phyloP scores from a whole-genome alignment of 2,329 filamentous ascomycete species.

The Xenoacremonium recifei region DNA sequence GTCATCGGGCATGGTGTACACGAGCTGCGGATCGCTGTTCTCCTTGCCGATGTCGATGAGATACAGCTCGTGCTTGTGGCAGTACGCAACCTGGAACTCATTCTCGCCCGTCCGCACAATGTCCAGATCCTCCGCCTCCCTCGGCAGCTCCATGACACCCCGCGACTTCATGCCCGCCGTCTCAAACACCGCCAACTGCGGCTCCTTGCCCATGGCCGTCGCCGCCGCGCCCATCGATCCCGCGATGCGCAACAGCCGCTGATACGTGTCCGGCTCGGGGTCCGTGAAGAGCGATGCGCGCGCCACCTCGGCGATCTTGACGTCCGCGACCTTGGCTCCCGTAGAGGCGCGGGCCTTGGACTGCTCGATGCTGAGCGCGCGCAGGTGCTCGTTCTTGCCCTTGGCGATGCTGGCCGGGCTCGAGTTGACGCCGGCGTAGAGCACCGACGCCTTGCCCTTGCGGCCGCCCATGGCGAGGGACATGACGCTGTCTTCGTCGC shows the following conservation, averaged over 20 bases:
- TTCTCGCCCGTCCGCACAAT: slow-evolving; percentile 59
- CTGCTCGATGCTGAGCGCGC: slow-evolving; percentile 64
- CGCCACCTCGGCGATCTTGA: slow-evolving; percentile 50
- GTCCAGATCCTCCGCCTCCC: slow-evolving; percentile 69
- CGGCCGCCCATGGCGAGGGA: slow-evolving; percentile 70
- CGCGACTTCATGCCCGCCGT: slow-evolving; percentile 45
- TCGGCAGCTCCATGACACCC: slow-evolving; percentile 49
- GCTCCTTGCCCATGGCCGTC: slow-evolving; percentile 71
- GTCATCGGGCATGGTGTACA: slow-evolving; percentile 56
- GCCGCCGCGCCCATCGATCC: slow-evolving; percentile 74
- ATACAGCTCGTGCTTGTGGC: slow-evolving; percentile 73
- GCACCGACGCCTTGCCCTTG: slow-evolving; percentile 52
- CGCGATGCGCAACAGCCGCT: slow-evolving; percentile 57
- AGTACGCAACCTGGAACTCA: slow-evolving; percentile 74
- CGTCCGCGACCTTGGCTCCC: slow-evolving; percentile 27
- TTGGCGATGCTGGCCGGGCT: slow-evolving; percentile 68
- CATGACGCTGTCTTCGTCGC: slow-evolving; percentile 85
- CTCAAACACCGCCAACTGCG: slow-evolving; percentile 80
- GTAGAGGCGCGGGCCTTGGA: slow-evolving; percentile 31
- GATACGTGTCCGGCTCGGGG: slow-evolving; percentile 52
- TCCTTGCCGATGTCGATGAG: slow-evolving; percentile 57
- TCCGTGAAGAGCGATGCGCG: slow-evolving; percentile 53
- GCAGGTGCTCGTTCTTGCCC: slow-evolving; percentile 81
- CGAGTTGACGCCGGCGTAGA: slow-evolving; percentile 82
- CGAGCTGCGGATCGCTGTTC: slow-evolving; percentile 46